Conservation (phyloP, 192 early-diverging fungal species). For the Entophlyctis helioformis region DNA sequence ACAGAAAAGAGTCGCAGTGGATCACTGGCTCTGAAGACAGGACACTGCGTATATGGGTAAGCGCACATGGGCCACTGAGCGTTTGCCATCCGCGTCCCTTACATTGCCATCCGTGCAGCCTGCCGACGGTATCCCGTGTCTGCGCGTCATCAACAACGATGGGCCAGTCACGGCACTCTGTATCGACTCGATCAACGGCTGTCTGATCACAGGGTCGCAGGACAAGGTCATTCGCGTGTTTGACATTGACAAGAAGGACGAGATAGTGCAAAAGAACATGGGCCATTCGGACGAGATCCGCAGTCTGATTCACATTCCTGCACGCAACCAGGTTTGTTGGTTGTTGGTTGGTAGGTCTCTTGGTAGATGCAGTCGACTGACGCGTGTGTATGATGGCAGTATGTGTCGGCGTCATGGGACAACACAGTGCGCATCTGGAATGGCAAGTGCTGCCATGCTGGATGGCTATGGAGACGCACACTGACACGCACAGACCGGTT, state of each 20-base stretch:
- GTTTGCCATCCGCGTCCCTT: no score
- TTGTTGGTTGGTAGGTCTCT: no score
- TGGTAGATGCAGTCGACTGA: no score
- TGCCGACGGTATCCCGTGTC: slow-evolving; percentile 35
- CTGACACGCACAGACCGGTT: neutral
- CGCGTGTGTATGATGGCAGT: slow-evolving; percentile 9
- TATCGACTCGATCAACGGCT: slow-evolving; percentile 37
- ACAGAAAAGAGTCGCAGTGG: slow-evolving; percentile 28
- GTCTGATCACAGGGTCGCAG: slow-evolving; percentile 39
- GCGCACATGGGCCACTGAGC: neutral
- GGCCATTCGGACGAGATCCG: slow-evolving; percentile 46
- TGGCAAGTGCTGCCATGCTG: slow-evolving; percentile 19
- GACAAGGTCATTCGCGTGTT: slow-evolving; percentile 43
- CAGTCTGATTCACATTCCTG: slow-evolving; percentile 38
- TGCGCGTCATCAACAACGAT: slow-evolving; percentile 46
- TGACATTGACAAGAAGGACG: slow-evolving; percentile 41
- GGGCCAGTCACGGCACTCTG: slow-evolving; percentile 40
- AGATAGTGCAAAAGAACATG: slow-evolving; percentile 44
- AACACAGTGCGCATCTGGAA: slow-evolving; percentile 48
- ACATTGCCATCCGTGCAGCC: no score
- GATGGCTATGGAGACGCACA: neutral
- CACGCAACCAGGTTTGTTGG: slow-evolving; percentile 28
- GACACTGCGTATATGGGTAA: slow-evolving; percentile 41
- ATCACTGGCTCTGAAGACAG: slow-evolving; percentile 50
- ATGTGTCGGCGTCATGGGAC: slow-evolving; percentile 47